A percentile compares a stretch with the other conserved stretches of the same genome.
Conservation (phyloP, 2,329 filamentous ascomycete species). For the Aureobasidium sp. region DNA sequence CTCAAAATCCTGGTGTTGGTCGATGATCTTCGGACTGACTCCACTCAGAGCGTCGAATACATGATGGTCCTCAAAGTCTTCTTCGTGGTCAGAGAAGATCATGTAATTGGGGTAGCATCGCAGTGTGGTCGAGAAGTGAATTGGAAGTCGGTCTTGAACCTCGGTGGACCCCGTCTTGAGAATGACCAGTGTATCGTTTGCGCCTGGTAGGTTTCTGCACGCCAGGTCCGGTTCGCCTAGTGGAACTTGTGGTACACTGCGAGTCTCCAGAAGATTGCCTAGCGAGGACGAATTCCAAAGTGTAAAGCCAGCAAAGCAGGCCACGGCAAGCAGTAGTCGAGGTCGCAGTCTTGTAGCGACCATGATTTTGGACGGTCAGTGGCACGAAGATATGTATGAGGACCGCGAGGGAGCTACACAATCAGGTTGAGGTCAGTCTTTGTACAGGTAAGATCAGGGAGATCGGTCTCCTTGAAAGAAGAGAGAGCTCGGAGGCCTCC, state of each 20-base stretch:
- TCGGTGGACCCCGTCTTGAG: conserved; percentile 34
- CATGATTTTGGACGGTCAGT: neutral
- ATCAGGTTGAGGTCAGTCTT: neutral
- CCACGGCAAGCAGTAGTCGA: neutral
- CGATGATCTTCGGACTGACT: conserved; percentile 18
- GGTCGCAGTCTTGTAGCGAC: neutral
- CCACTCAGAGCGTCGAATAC: conserved; percentile 27
- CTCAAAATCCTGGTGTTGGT: conserved; percentile 23
- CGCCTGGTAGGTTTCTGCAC: conserved; percentile 21
- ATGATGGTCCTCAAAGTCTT: conserved; percentile 28
- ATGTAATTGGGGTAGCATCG: conserved; percentile 28
- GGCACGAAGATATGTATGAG: neutral
- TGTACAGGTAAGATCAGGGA: too few relatives aligned
- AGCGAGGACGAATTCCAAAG: neutral
- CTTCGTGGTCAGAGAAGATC: conserved; percentile 34
- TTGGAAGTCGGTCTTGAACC: conserved; percentile 25
- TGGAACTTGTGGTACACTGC: neutral
- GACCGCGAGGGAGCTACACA: neutral
- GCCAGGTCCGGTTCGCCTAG: neutral
- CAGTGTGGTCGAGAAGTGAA: conserved; percentile 31
- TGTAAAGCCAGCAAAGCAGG: neutral
- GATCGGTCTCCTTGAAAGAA: too few relatives aligned
- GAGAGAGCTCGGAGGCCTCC: neutral
- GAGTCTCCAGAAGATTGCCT: neutral
- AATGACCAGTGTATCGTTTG: conserved; percentile 47